phyloP scores from a whole-genome alignment of 1,284 basidiomycete genomes.

The Pseudozyma hubeiensis region DNA sequence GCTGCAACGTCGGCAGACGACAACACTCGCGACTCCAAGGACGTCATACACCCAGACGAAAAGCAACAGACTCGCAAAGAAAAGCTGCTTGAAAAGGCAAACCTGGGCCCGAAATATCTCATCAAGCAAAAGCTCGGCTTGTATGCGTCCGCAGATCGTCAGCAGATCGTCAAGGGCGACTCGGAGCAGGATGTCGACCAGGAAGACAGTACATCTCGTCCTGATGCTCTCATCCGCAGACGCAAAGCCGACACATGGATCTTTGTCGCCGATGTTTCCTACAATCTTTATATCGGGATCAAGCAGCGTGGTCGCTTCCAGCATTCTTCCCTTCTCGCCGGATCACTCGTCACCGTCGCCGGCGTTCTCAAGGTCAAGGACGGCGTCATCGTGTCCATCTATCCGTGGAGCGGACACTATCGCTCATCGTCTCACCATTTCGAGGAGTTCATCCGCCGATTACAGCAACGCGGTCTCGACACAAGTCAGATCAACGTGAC shows the following conservation, averaged over 20 bases:
- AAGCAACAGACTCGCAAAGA: conserved; percentile 46
- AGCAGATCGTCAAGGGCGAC: conserved; percentile 35
- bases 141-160: conserved; percentile 34
- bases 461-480: conserved; percentile 45
- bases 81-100: conserved; percentile 37
- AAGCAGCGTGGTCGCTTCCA: conserved; percentile 57
- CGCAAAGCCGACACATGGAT: conserved; percentile 48
- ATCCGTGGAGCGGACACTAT: conserved; percentile 55
- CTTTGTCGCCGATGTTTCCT: conserved; percentile 48
- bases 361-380: conserved; percentile 54
- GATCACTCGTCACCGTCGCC: conserved; percentile 48
- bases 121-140: conserved; percentile 46
- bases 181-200: conserved; percentile 1
- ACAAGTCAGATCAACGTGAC: conserved; percentile 51
- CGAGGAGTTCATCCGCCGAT: conserved; percentile 41
- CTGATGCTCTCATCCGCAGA: conserved; percentile 38
- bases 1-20: not conserved
- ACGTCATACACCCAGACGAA: conserved; percentile 13
- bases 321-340: conserved; percentile 51
- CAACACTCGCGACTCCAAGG: not conserved
- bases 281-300: conserved; percentile 55
- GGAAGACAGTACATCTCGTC: not conserved
- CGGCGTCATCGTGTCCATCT: conserved; percentile 52
- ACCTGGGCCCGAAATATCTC: conserved; percentile 47
- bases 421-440: conserved; percentile 50